Conservation (phyloP, 2,329 filamentous ascomycete genomes). For the Fusarium siculi region DNA sequence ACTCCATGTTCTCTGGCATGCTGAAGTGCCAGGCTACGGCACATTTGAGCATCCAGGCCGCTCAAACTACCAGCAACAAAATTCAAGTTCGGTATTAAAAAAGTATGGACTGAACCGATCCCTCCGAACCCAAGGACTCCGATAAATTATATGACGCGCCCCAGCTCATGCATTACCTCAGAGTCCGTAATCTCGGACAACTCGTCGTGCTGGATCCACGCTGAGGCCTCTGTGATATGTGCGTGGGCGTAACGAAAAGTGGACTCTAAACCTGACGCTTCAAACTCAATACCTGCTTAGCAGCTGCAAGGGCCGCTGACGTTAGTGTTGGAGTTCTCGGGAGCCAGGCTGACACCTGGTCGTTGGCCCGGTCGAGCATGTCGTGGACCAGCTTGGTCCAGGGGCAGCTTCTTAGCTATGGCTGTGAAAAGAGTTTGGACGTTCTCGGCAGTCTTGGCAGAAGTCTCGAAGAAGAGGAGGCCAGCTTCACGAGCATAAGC, state of each 20-base stretch:
- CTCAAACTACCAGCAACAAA: conserved; percentile 41
- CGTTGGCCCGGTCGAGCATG: conserved; percentile 76
- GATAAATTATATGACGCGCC: conserved; percentile 51
- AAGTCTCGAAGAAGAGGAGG: conserved; percentile 97
- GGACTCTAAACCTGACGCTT: conserved; percentile 34
- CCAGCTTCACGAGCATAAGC: conserved; percentile 94
- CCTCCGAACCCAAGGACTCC: conserved; percentile 55
- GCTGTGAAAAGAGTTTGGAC: conserved; percentile 95
- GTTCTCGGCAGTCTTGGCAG: conserved; percentile 96
- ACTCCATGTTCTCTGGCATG: conserved; percentile 35
- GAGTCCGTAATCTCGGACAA: conserved; percentile 39
- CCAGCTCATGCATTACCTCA: conserved; percentile 44
- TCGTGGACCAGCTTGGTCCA: conserved; percentile 94
- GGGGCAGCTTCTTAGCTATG: conserved; percentile 96
- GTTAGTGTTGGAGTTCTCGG: conserved; percentile 68
- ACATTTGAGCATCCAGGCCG: conserved; percentile 25
- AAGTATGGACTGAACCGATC: conserved; percentile 51
- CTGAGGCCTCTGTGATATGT: conserved; percentile 39
- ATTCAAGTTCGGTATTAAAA: conserved; percentile 50
- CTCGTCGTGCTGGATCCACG: conserved; percentile 42
- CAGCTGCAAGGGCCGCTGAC: conserved; percentile 66
- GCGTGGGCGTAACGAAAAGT: conserved; percentile 34
- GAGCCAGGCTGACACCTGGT: conserved; percentile 66
- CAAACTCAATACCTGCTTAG: conserved; percentile 50
- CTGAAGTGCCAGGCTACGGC: conserved; percentile 33